phyloP scores from a whole-genome alignment of 805 yeast species.

The Teunomyces gatunensis region DNA sequence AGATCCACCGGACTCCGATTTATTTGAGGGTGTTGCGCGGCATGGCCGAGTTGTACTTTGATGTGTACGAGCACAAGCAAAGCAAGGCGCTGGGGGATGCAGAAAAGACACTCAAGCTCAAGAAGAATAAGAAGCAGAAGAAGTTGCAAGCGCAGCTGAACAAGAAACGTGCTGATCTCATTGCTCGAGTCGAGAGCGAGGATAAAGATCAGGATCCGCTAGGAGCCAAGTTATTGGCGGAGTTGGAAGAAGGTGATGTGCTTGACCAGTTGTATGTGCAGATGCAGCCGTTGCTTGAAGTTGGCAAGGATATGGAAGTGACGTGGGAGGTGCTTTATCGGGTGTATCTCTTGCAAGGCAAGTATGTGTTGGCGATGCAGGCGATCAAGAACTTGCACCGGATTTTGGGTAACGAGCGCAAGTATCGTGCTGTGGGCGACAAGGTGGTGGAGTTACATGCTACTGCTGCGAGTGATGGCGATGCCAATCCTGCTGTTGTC shows the following conservation, averaged over 20 bases:
- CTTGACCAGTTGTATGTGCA: conserved; percentile 43
- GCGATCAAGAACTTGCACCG: conserved; percentile 43
- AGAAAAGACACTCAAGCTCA: conserved; percentile 12
- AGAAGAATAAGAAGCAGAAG: conserved; percentile 48
- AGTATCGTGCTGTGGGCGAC: conserved; percentile 21
- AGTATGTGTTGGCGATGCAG: conserved; percentile 46
- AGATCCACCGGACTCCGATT: conserved; percentile 64
- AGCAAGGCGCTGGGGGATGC: conserved; percentile 18
- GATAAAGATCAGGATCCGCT: conserved; percentile 58
- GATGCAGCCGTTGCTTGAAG: conserved; percentile 40
- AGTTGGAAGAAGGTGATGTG: conserved; percentile 33
- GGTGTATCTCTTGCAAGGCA: conserved; percentile 39
- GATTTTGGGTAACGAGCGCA: conserved; percentile 18
- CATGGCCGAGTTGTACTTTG: conserved; percentile 55
- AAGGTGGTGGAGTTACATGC: conserved; percentile 32
- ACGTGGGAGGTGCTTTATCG: conserved; percentile 45
- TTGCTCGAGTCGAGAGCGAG: conserved; percentile 42
- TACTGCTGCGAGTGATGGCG: conserved; percentile 30
- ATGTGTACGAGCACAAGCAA: conserved; percentile 27
- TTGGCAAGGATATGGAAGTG: conserved; percentile 37
- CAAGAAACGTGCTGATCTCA: conserved; percentile 55
- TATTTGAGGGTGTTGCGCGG: conserved; percentile 71
- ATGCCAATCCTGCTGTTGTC: conserved; percentile 45
- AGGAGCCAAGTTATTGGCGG: conserved; percentile 45
- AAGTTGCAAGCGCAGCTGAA: conserved; percentile 49